Percentiles rank a stretch among this genome's conserved stretches.
phyloP scores from a whole-genome alignment of 208 protist species.

The Acanthamoeba lenticulata region DNA sequence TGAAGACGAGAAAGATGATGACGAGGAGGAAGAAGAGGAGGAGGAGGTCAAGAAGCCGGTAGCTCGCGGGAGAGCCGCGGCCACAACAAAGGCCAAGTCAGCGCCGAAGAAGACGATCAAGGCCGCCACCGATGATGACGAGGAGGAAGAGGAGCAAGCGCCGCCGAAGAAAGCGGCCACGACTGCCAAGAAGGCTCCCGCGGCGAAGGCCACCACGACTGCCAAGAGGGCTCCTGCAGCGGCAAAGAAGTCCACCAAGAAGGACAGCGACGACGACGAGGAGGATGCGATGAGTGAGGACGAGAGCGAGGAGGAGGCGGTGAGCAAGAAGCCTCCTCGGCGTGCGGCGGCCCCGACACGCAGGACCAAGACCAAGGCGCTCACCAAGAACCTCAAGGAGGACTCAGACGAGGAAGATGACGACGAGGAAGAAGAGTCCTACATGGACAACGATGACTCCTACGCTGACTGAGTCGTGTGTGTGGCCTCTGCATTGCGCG shows the following conservation, averaged over 20 bases:
- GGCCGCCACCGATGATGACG: background rate
- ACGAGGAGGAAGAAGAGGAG: background rate
- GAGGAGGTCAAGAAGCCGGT: background rate
- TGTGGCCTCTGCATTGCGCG: background rate
- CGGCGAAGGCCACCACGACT: background rate
- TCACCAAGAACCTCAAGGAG: conserved; percentile 36
- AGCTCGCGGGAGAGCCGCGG: background rate
- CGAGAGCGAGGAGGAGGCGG: background rate
- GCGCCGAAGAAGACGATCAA: background rate
- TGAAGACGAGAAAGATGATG: background rate
- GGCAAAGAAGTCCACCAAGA: background rate
- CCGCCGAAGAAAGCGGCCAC: background rate
- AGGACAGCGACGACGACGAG: conserved; percentile 4
- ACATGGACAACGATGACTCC: conserved; percentile 5
- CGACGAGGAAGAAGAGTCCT: background rate
- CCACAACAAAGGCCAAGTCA: background rate
- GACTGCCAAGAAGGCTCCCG: background rate
- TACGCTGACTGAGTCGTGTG: background rate
- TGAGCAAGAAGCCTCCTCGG: background rate
- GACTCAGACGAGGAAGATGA: background rate
- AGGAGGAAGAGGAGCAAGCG: conserved; percentile 20
- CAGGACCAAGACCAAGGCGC: conserved; percentile 38
- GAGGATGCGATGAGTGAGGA: background rate
- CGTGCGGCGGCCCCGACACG: background rate
- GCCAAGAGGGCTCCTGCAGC: background rate